Evolutionary conservation across 2,329 filamentous ascomycete species (phyloP), one percentile per base, ranked within the genome.

Genomic region (Epichloe glyceriae): DNA sequence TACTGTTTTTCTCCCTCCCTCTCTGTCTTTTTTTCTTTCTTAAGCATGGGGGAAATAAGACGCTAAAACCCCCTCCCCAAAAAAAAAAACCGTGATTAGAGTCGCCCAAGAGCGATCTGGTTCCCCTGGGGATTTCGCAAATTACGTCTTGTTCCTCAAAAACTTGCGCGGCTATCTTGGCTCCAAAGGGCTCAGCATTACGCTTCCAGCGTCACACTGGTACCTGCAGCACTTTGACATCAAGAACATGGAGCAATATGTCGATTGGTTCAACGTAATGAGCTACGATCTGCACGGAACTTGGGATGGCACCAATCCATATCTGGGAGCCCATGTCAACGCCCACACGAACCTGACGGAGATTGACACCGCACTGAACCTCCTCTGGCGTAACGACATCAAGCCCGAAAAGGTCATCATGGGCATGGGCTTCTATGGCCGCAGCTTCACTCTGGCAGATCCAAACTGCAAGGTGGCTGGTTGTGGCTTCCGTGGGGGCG

Each of bases 271-370:
- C 54, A 74, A 72, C 51, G 38, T 74, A n/a, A 70, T 74, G 62
- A 62, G 62, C 0, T 74, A 74, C 52, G 70, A 75, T 52, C 52
- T 74, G 0, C 69, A 73, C 50, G 72, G 72, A 3, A 48, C 58
- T 1, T 74, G 70, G 70, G 70, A 73, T 3, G 57, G 59, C 12
- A 71, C 39, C 1, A 30, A 1, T 26, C 7, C 1, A 8, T 43
- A 11, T 44, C 15, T 37, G 1, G 48, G 70, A 1, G 42, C 61
- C 0, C 60, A 59, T 12, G 58, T 68, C 4, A 53, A 62, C 14
- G 57, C 63, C 0, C 74, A 76, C 52, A 73, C 72, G 1, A 74
- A 76, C 54, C 50, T 75, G 2, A 72, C 71, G 3, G 72, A 75
- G 53, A 74, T 75, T 33, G 55, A 73, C 1, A n/a, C 54, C 0